phyloP scores from a whole-genome alignment of 495 filamentous ascomycete species.

The Hamigera avellanea region DNA sequence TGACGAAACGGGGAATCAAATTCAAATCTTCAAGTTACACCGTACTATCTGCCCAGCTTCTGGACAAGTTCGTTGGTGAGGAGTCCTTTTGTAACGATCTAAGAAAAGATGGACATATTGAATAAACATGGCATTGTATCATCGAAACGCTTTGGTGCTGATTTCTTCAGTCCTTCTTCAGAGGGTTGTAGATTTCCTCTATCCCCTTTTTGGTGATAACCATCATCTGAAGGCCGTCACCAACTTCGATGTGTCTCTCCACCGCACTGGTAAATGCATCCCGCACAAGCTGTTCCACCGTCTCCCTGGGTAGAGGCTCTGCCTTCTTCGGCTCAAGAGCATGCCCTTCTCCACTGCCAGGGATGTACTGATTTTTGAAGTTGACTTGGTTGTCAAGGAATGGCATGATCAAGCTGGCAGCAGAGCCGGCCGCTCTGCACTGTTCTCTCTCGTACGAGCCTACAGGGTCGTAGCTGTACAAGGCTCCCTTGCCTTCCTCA shows the following conservation, averaged over 20 bases:
- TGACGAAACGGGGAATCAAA: slow-evolving; percentile 18
- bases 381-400: slow-evolving; percentile 99
- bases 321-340: slow-evolving; percentile 53
- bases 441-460: slow-evolving; percentile 94
- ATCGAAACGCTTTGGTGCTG: too few species aligned
- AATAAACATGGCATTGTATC: slow-evolving; percentile 8
- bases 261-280: slow-evolving; percentile 97
- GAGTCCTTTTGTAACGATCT: too few species aligned
- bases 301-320: slow-evolving; percentile 52
- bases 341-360: slow-evolving; percentile 76
- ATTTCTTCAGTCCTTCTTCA: slow-evolving; percentile 74
- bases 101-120: background rate
- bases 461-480: slow-evolving; percentile 96
- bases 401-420: slow-evolving; percentile 93
- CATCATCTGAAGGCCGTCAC: slow-evolving; percentile 92
- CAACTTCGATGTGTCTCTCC: slow-evolving; percentile 97
- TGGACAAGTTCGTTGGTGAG: too few species aligned
- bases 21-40: too few species aligned
- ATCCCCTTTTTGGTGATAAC: slow-evolving; percentile 79
- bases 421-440: slow-evolving; percentile 91
- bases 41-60: too few species aligned
- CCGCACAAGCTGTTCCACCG: slow-evolving; percentile 78
- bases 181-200: slow-evolving; percentile 66
- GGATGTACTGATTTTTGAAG: slow-evolving; percentile 96
- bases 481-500: slow-evolving; percentile 84